Percentiles rank a stretch among this genome's conserved stretches.
phyloP scores from a whole-genome alignment of 176 grass and related monocot genomes.

The Canna indica region DNA sequence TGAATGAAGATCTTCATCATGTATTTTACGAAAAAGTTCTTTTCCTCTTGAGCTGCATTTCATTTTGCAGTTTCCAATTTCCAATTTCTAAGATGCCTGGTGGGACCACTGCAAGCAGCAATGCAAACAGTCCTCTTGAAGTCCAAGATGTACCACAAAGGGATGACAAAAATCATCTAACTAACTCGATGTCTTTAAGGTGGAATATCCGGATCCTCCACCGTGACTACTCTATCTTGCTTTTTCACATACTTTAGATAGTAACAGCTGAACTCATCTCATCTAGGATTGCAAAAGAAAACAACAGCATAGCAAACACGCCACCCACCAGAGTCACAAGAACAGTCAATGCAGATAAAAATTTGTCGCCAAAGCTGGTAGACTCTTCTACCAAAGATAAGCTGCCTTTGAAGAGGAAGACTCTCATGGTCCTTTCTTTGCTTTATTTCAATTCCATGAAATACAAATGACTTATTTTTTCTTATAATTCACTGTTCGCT shows the following conservation, averaged over 20 bases:
- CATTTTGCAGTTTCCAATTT: slow-evolving; percentile 35
- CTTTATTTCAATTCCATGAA: not conserved
- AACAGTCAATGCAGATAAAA: not conserved
- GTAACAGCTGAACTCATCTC: not conserved
- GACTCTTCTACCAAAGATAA: too few species aligned
- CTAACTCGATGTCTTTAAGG: slow-evolving; percentile 36
- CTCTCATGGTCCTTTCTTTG: not conserved
- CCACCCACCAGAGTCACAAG: not conserved
- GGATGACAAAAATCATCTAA: slow-evolving; percentile 27
- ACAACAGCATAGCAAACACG: not conserved
- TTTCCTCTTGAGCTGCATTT: slow-evolving; percentile 7
- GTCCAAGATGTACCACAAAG: slow-evolving; percentile 28
- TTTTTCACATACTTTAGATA: not conserved
- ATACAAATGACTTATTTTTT: not conserved
- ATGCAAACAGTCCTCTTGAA: slow-evolving; percentile 25
- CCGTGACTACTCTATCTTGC: not conserved
- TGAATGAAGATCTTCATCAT: slow-evolving; percentile 5
- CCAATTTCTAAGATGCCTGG: slow-evolving; percentile 16
- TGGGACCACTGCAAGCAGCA: slow-evolving; percentile 27
- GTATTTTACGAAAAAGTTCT: not conserved
- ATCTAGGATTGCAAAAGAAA: not conserved
- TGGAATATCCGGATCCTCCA: slow-evolving; percentile 25
- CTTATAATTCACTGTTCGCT: too few species aligned
- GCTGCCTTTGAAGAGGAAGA: not conserved
- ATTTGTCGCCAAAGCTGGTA: not conserved